Percentiles rank a stretch among this genome's conserved stretches.
phyloP scores from a whole-genome alignment of 2,329 filamentous ascomycete species.

The Colletotrichum lini region DNA sequence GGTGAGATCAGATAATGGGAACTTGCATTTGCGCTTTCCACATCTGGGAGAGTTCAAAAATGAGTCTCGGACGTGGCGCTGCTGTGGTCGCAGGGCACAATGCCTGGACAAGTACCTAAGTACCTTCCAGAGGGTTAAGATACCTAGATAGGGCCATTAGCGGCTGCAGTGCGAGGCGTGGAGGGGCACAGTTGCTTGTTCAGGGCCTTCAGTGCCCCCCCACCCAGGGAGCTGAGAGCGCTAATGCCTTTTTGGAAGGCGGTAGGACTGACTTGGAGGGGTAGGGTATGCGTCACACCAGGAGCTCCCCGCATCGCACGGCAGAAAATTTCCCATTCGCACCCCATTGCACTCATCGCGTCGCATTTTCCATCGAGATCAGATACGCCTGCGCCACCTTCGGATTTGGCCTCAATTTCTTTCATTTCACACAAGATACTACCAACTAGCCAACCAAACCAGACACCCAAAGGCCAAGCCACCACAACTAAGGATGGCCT shows the following conservation, averaged over 20 bases:
- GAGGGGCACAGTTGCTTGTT: constrained; percentile 27
- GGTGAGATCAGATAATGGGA: constrained; percentile 20
- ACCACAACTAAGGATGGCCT: constrained; percentile 55
- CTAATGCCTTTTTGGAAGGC: constrained; percentile 1
- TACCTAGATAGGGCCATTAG: background rate
- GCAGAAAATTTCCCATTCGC: constrained; percentile 41
- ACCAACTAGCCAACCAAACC: background rate
- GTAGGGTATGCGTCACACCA: constrained; percentile 38
- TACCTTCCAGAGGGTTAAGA: too few species aligned
- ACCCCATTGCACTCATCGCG: background rate
- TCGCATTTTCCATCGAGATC: background rate
- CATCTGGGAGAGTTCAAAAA: constrained; percentile 17
- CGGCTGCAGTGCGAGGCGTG: constrained; percentile 6
- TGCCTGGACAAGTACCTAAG: too few species aligned
- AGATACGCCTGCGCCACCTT: constrained; percentile 25
- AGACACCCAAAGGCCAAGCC: background rate
- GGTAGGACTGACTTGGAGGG: constrained; percentile 24
- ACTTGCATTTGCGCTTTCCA: constrained; percentile 7
- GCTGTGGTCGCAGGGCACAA: background rate
- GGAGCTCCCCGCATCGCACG: constrained; percentile 34
- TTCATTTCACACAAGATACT: background rate
- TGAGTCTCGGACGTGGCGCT: constrained; percentile 23
- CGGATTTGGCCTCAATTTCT: constrained; percentile 34
- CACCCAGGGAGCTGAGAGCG: background rate
- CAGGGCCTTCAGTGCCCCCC: background rate